These are phyloP conservation scores for Mycena vulgaris DNA, from an alignment of 768 basidiomycete species.

Conservation along the genomic window DNA sequence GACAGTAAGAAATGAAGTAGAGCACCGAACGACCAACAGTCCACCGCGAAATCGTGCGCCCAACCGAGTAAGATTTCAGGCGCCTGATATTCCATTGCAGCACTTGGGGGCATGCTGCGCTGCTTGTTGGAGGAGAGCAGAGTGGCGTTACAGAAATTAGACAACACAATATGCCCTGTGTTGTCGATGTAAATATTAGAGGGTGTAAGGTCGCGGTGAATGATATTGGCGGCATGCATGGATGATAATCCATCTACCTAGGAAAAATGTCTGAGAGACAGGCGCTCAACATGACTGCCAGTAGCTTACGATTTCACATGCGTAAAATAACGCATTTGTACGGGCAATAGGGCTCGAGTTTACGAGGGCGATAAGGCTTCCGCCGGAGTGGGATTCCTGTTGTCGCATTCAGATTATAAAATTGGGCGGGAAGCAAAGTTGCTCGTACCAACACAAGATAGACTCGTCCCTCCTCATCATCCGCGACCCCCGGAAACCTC, in stretches of 20 bases:
- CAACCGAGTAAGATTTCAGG: constrained; percentile 72
- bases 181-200: constrained; percentile 48
- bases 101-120: constrained; percentile 9
- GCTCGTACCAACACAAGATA: constrained; percentile 49
- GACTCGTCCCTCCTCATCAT: constrained; percentile 46
- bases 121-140: constrained; percentile 19
- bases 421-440: background rate
- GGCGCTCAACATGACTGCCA: no score
- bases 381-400: constrained; percentile 44
- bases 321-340: constrained; percentile 44
- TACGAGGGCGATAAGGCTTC: constrained; percentile 36
- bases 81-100: constrained; percentile 55
- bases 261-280: background rate
- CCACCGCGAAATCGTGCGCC: constrained; percentile 66
- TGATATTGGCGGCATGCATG: constrained; percentile 49
- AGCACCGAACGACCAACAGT: constrained; percentile 74
- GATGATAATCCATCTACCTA: constrained; percentile 48
- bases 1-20: constrained; percentile 66
- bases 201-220: constrained; percentile 50
- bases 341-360: constrained; percentile 38
- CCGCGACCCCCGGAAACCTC: constrained; percentile 43
- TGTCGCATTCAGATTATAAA: background rate
- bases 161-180: constrained; percentile 50
- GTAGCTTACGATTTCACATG: constrained; percentile 50
- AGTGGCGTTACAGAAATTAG: constrained; percentile 48